A percentile compares a stretch with the other conserved stretches of the same genome.
These are phyloP conservation scores for Scytalidium lignicola DNA, from an alignment of 2,329 filamentous ascomycete genomes.

Conservation along the genomic window DNA sequence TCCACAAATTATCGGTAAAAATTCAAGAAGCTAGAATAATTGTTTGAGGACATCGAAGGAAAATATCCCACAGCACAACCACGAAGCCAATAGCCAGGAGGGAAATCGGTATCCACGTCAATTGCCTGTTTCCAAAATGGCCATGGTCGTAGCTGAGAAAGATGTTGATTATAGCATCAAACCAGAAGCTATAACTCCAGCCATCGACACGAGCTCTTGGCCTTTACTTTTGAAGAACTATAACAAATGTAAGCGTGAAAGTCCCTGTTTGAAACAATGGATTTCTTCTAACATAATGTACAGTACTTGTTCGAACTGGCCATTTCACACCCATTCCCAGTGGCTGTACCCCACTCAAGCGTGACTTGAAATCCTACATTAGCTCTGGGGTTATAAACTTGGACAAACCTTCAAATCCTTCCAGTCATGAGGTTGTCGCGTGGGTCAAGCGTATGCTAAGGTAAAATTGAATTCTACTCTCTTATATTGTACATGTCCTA, in stretches of 20 bases:
- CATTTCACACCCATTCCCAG: slow-evolving; percentile 97
- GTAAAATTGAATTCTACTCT: slow-evolving; percentile 40
- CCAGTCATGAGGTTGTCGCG: slow-evolving; percentile 96
- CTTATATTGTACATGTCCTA: slow-evolving; percentile 9
- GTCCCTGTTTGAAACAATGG: not conserved
- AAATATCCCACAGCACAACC: not conserved
- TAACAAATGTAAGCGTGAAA: slow-evolving; percentile 66
- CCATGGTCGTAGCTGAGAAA: slow-evolving; percentile 43
- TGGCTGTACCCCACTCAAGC: slow-evolving; percentile 84
- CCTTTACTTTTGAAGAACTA: slow-evolving; percentile 95
- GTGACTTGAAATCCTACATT: slow-evolving; percentile 95
- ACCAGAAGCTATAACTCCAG: slow-evolving; percentile 75
- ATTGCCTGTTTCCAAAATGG: slow-evolving; percentile 26
- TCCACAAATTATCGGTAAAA: slow-evolving; percentile 9
- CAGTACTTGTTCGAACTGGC: slow-evolving; percentile 86
- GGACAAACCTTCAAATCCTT: slow-evolving; percentile 95
- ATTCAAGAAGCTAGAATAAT: slow-evolving; percentile 8
- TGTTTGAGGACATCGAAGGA: not conserved
- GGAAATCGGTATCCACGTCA: slow-evolving; percentile 3
- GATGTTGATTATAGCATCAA: slow-evolving; percentile 84
- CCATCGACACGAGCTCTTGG: slow-evolving; percentile 83
- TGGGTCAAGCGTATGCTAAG: slow-evolving; percentile 98
- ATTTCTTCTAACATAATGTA: slow-evolving; percentile 16
- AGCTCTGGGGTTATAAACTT: slow-evolving; percentile 98
- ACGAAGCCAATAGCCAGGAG: not conserved